These are phyloP conservation scores for Talaromyces amestolkiae DNA, from an alignment of 2,329 filamentous ascomycete species.

Conservation along the genomic window DNA sequence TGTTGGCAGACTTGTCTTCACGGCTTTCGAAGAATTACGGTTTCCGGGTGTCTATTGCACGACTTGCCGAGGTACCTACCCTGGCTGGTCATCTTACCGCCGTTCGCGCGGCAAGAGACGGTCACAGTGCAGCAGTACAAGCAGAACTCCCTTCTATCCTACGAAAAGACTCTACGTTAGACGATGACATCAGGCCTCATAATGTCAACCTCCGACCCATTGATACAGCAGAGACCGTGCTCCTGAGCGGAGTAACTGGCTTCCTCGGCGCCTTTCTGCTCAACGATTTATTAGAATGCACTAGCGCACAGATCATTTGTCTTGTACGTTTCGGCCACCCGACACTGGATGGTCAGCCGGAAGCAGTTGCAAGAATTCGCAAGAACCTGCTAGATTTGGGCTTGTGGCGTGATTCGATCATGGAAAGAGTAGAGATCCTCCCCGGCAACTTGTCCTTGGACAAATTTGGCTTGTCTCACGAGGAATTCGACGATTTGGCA, in stretches of 20 bases:
- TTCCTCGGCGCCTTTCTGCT: conserved; percentile 75
- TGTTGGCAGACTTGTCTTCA: conserved; percentile 73
- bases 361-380: conserved; percentile 69
- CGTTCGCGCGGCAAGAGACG: conserved; percentile 68
- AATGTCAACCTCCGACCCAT: conserved; percentile 57
- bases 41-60: conserved; percentile 68
- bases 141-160: conserved; percentile 70
- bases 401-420: conserved; percentile 72
- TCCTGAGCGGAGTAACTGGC: conserved; percentile 73
- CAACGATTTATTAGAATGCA: conserved; percentile 64
- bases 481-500: conserved; percentile 65
- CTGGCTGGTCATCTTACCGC: conserved; percentile 70
- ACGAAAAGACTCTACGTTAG: conserved; percentile 63
- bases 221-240: conserved; percentile 64
- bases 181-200: conserved; percentile 65
- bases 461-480: conserved; percentile 64
- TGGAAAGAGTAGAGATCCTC: conserved; percentile 74
- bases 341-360: conserved; percentile 60
- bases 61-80: conserved; percentile 69
- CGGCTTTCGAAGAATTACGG: conserved; percentile 68
- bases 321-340: conserved; percentile 71
- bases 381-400: conserved; percentile 75
- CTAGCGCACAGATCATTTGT: conserved; percentile 67
- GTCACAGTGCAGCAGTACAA: conserved; percentile 71
- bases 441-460: conserved; percentile 70